Percentiles rank a stretch among this genome's conserved stretches.
Evolutionary conservation across 257 asterid genomes (phyloP).

Genomic region (Jasminum sambac): DNA sequence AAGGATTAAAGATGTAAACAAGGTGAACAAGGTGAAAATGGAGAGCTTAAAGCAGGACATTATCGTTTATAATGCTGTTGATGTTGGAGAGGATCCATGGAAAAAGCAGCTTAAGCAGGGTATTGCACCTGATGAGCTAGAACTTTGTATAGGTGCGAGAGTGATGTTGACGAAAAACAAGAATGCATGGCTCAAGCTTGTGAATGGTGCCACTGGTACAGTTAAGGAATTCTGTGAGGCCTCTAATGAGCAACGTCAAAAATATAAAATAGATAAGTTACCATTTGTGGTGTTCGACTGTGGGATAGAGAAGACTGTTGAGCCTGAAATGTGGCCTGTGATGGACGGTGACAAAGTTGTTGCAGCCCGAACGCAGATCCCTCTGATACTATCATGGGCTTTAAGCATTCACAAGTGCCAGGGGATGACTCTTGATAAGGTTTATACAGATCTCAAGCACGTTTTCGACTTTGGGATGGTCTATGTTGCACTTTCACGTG

Average conservation of each 20-base stretch:
- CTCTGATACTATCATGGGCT: constrained; percentile 84
- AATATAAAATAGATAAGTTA: constrained; percentile 38
- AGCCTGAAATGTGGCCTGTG: constrained; percentile 59
- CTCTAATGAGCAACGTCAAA: constrained; percentile 18
- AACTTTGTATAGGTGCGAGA: constrained; percentile 63
- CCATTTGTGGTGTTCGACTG: constrained; percentile 77
- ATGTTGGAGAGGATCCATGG: constrained; percentile 44
- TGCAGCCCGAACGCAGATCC: constrained; percentile 65
- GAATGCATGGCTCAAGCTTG: constrained; percentile 41
- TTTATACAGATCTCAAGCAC: constrained; percentile 54
- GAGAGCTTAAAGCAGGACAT: constrained; percentile 39
- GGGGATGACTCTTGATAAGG: constrained; percentile 74
- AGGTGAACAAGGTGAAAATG: constrained; percentile 49
- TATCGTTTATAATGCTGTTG: constrained; percentile 50
- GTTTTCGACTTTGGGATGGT: constrained; percentile 82
- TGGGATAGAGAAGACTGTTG: constrained; percentile 46
- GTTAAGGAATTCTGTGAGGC: constrained; percentile 33
- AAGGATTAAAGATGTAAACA: constrained; percentile 50
- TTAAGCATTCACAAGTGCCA: constrained; percentile 83
- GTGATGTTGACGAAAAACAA: constrained; percentile 66
- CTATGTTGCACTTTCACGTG: constrained; percentile 83
- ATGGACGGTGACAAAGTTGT: constrained; percentile 55
- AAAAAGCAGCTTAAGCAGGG: constrained; percentile 51
- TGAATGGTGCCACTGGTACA: constrained; percentile 80
- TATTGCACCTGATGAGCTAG: constrained; percentile 57